Evolutionary conservation across 1,139 yeast genomes (phyloP).

Genomic region (Yamadazyma trypodendri): DNA sequence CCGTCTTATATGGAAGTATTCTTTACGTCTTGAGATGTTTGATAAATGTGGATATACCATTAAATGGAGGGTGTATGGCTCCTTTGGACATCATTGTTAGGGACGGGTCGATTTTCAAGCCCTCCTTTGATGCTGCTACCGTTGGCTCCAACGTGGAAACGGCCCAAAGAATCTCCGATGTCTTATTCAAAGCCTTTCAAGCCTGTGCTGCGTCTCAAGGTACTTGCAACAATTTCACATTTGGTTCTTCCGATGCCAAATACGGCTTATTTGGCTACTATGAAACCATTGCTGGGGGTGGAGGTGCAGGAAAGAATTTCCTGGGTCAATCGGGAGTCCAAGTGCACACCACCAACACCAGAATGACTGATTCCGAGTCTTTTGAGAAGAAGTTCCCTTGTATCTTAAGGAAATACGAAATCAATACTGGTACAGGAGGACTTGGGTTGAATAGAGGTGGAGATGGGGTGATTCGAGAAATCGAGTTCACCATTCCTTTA

Average conservation of each 20-base stretch:
- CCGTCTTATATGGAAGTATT: constrained; percentile 43
- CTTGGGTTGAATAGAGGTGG: constrained; percentile 35
- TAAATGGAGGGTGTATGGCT: constrained; percentile 46
- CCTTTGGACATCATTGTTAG: constrained; percentile 40
- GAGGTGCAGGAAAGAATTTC: constrained; percentile 40
- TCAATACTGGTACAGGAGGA: constrained; percentile 34
- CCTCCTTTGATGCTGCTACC: constrained; percentile 44
- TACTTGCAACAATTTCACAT: constrained; percentile 44
- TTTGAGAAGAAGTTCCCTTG: constrained; percentile 36
- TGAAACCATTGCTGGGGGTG: constrained; percentile 50
- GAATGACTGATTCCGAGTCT: constrained; percentile 39
- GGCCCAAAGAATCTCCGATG: constrained; percentile 41
- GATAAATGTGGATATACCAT: constrained; percentile 43
- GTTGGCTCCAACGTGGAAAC: constrained; percentile 51
- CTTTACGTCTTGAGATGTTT: constrained; percentile 44
- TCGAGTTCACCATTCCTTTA: constrained; percentile 19
- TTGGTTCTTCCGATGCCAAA: constrained; percentile 39
- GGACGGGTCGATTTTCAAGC: constrained; percentile 35
- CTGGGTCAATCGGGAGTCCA: constrained; percentile 44
- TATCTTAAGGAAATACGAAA: constrained; percentile 24
- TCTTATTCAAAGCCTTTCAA: constrained; percentile 36
- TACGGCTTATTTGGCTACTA: constrained; percentile 46
- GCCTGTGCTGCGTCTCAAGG: constrained; percentile 64
- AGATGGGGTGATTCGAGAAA: constrained; percentile 24
- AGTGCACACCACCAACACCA: constrained; percentile 46